Percentiles rank a stretch among this genome's conserved stretches.
phyloP scores from a whole-genome alignment of 164 flowering plant species.

The Stephania japonica region DNA sequence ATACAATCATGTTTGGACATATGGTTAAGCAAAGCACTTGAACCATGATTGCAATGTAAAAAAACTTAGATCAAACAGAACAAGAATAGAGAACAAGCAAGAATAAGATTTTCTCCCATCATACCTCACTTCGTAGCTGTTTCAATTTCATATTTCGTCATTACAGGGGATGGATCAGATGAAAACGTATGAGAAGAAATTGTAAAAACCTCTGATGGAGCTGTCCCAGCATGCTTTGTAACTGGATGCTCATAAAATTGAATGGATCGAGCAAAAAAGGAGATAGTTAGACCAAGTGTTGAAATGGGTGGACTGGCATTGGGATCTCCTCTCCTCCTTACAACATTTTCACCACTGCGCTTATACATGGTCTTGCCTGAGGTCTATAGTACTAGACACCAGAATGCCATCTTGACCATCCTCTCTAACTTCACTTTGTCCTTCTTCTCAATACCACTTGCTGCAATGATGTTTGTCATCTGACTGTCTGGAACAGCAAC shows the following conservation, averaged over 20 bases:
- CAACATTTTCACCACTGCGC: slow-evolving; percentile 21
- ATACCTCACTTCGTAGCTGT: not conserved
- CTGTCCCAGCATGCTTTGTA: no score
- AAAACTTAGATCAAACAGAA: not conserved
- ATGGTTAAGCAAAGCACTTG: not conserved
- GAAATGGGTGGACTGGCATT: slow-evolving; percentile 12
- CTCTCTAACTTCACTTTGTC: slow-evolving; percentile 1
- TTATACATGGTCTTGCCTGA: slow-evolving; percentile 17
- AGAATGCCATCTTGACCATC: slow-evolving; percentile 15
- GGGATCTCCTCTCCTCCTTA: slow-evolving; percentile 21
- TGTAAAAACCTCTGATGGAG: no score
- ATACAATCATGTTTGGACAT: no score
- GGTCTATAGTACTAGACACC: slow-evolving; percentile 20
- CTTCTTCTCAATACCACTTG: slow-evolving; percentile 2
- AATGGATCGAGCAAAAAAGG: not conserved
- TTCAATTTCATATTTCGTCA: slow-evolving; percentile 8
- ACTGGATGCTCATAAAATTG: no score
- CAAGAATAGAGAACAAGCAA: not conserved
- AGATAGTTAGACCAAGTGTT: not conserved
- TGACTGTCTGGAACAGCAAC: no score
- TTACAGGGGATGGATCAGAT: slow-evolving; percentile 2
- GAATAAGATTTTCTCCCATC: not conserved
- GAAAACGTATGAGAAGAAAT: no score
- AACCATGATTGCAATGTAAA: not conserved
- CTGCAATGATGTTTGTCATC: slow-evolving; percentile 3